These are phyloP conservation scores for Pyrenochaeta sp. DNA, from an alignment of 2,329 filamentous ascomycete species.

Conservation along the genomic window DNA sequence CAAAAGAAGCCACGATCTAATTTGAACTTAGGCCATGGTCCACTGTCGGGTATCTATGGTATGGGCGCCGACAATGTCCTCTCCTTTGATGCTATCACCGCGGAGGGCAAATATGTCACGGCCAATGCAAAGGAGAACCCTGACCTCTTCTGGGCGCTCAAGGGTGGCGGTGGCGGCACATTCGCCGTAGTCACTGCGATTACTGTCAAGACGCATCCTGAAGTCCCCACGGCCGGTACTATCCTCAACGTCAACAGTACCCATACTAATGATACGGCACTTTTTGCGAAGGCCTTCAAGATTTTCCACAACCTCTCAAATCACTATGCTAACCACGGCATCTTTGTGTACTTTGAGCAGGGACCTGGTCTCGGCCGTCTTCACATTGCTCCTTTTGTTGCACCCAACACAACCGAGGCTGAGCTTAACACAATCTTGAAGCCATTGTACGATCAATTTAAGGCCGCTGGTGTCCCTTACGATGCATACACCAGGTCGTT, in stretches of 20 bases:
- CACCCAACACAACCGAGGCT: slow-evolving; percentile 38
- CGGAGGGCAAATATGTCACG: slow-evolving; percentile 44
- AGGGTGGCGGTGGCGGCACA: slow-evolving; percentile 41
- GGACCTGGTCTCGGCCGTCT: slow-evolving; percentile 34
- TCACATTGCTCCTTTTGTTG: slow-evolving; percentile 43
- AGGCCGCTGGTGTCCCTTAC: slow-evolving; percentile 42
- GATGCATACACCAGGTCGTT: slow-evolving; percentile 37
- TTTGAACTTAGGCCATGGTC: no score
- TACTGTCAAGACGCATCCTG: slow-evolving; percentile 45
- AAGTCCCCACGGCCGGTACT: slow-evolving; percentile 40
- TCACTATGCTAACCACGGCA: slow-evolving; percentile 40
- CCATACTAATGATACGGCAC: slow-evolving; percentile 39
- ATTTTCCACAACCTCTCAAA: slow-evolving; percentile 47
- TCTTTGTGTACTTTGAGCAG: slow-evolving; percentile 47
- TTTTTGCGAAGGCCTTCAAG: slow-evolving; percentile 37
- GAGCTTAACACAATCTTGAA: slow-evolving; percentile 35
- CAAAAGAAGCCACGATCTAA: no score
- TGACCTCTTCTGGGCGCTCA: slow-evolving; percentile 49
- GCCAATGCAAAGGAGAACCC: slow-evolving; percentile 41
- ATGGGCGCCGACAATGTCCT: slow-evolving; percentile 50
- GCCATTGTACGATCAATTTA: slow-evolving; percentile 37
- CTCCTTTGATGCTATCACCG: slow-evolving; percentile 49
- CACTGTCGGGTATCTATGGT: slow-evolving; percentile 46
- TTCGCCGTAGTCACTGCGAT: slow-evolving; percentile 42
- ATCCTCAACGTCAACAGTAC: slow-evolving; percentile 47